phyloP scores from a whole-genome alignment of 768 basidiomycete species.

The Melanogaster broomeanus region DNA sequence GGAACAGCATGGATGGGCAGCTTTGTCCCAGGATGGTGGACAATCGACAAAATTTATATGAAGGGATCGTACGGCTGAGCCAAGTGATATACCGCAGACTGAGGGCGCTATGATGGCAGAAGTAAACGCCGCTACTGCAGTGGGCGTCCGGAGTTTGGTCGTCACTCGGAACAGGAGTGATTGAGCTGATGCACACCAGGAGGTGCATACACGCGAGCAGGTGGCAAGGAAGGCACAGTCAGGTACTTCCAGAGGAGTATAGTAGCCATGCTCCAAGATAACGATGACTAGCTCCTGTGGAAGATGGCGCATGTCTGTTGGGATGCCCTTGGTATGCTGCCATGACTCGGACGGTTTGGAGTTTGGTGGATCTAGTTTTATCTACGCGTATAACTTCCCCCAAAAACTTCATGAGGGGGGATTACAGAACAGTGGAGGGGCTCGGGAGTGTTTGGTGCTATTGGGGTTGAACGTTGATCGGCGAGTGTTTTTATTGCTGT shows the following conservation, averaged over 20 bases:
- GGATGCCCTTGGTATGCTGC: background rate
- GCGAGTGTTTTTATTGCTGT: conserved; percentile 45
- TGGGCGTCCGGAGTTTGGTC: conserved; percentile 6
- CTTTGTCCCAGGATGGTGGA: no score
- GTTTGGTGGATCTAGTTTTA: background rate
- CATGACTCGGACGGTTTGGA: no score
- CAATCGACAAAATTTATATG: conserved; percentile 22
- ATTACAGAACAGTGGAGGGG: no score
- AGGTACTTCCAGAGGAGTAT: conserved; percentile 14
- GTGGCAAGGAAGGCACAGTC: conserved; percentile 20
- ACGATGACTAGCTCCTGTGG: conserved; percentile 24
- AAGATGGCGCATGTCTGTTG: conserved; percentile 14
- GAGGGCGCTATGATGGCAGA: conserved; percentile 19
- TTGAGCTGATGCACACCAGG: conserved; percentile 31
- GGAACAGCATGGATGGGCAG: no score
- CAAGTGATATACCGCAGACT: conserved; percentile 12
- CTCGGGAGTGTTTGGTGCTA: conserved; percentile 90
- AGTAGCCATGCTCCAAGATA: conserved; percentile 28
- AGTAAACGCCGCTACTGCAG: conserved; percentile 18
- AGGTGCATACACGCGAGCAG: conserved; percentile 27
- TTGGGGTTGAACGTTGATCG: conserved; percentile 94
- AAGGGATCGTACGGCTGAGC: conserved; percentile 22
- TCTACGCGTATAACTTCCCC: no score
- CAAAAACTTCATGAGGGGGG: background rate
- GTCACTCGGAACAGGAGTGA: conserved; percentile 29